phyloP scores from a whole-genome alignment of 1,139 yeast species.

The Neolecta irregularis region DNA sequence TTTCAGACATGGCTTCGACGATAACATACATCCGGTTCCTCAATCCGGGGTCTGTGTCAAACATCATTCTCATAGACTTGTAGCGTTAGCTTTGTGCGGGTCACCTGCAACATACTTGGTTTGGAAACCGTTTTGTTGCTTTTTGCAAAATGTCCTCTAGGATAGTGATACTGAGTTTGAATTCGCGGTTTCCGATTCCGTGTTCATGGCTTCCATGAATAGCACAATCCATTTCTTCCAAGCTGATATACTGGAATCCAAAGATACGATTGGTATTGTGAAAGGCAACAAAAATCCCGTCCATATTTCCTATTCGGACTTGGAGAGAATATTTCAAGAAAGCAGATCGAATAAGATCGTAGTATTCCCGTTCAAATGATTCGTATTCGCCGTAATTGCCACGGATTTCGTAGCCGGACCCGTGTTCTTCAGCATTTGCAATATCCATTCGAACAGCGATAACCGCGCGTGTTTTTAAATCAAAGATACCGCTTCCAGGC shows the following conservation, averaged over 20 bases:
- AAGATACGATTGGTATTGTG: constrained; percentile 70
- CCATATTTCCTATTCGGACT: constrained; percentile 93
- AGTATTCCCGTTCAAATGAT: constrained; percentile 64
- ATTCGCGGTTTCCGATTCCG: constrained; percentile 55
- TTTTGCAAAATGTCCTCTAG: constrained; percentile 39
- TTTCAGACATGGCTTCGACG: constrained; percentile 23
- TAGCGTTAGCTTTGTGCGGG: background rate
- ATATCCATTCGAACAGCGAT: constrained; percentile 71
- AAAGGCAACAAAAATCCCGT: constrained; percentile 83
- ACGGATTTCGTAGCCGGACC: constrained; percentile 50
- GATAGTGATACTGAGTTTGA: constrained; percentile 44
- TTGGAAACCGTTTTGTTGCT: constrained; percentile 22
- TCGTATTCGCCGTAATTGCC: constrained; percentile 50
- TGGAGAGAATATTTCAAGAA: constrained; percentile 75
- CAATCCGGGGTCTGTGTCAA: constrained; percentile 4
- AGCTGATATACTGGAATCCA: constrained; percentile 80
- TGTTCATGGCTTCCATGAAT: constrained; percentile 37
- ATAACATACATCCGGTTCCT: constrained; percentile 19
- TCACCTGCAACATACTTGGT: constrained; percentile 7
- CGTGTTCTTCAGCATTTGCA: constrained; percentile 29
- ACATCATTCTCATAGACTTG: constrained; percentile 7
- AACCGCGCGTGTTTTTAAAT: constrained; percentile 81
- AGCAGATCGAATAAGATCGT: constrained; percentile 61
- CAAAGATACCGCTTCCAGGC: constrained; percentile 88
- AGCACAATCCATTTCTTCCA: constrained; percentile 51